Percentiles rank a stretch among this genome's conserved stretches.
phyloP scores from a whole-genome alignment of 2,329 filamentous ascomycete genomes.

The Dothiorella sarmentorum region DNA sequence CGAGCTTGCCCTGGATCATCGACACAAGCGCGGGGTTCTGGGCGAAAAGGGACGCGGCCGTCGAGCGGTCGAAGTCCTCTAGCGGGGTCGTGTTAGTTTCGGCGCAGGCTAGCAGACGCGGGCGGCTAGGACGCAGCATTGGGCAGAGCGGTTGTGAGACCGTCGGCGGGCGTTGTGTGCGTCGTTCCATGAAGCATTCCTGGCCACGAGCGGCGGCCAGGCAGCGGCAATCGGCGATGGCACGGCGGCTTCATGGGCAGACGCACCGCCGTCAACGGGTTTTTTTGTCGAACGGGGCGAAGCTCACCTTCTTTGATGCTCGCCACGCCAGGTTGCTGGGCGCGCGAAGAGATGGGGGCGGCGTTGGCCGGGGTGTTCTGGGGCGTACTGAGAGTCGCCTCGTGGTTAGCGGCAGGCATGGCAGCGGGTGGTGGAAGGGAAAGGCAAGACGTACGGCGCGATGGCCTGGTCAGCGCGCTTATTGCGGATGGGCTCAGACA shows the following conservation, averaged over 20 bases:
- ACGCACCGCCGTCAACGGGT: constrained; percentile 17
- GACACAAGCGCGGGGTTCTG: constrained; percentile 91
- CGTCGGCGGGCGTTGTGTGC: neutral
- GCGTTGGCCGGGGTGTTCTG: constrained; percentile 96
- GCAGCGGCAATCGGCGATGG: constrained; percentile 2
- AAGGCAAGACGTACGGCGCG: constrained; percentile 56
- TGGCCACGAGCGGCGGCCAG: neutral
- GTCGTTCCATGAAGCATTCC: constrained; percentile 7
- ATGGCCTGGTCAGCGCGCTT: constrained; percentile 60
- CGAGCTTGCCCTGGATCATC: constrained; percentile 97
- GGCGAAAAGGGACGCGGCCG: constrained; percentile 89
- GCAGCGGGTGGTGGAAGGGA: constrained; percentile 1
- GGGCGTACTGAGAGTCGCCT: constrained; percentile 66
- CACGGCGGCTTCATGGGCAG: neutral
- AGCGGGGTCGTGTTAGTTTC: constrained; percentile 38
- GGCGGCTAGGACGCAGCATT: too few species aligned
- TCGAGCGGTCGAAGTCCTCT: constrained; percentile 88
- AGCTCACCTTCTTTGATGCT: constrained; percentile 97
- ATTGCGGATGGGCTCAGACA: constrained; percentile 68
- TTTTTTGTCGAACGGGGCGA: too few species aligned
- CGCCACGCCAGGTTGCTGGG: constrained; percentile 87
- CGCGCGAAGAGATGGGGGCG: constrained; percentile 95
- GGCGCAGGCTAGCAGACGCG: constrained; percentile 20
- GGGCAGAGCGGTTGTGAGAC: neutral
- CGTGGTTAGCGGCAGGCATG: constrained; percentile 20